Conservation (phyloP, 257 asterid genomes). For the Solanum paucissectum region DNA sequence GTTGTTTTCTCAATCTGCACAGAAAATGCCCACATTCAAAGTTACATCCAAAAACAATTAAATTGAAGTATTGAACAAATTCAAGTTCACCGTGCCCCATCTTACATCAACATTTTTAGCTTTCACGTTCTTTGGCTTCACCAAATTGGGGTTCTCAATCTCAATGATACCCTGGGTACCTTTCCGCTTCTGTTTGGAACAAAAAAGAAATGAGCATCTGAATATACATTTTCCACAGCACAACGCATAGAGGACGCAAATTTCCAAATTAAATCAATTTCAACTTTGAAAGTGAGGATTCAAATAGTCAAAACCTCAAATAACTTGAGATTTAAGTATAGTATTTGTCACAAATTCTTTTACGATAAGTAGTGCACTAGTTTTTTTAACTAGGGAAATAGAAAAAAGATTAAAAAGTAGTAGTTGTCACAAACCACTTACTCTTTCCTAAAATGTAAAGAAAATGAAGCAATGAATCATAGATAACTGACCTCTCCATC, state of each 20-base stretch:
- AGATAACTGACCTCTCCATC: constrained; percentile 32
- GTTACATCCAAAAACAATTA: background rate
- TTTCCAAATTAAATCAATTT: background rate
- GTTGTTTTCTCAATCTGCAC: constrained; percentile 76
- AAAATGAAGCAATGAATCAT: background rate
- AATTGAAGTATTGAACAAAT: background rate
- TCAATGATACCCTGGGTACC: constrained; percentile 75
- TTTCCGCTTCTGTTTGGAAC: constrained; percentile 47
- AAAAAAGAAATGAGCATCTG: constrained; percentile 3
- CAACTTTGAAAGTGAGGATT: background rate
- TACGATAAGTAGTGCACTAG: background rate
- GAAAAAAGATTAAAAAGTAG: background rate
- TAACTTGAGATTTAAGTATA: background rate
- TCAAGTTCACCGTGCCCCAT: background rate
- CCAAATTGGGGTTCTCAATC: constrained; percentile 78
- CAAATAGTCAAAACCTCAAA: background rate
- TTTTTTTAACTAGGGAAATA: background rate
- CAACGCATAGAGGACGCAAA: background rate
- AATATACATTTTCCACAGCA: background rate
- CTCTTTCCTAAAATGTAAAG: background rate
- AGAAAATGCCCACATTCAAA: background rate
- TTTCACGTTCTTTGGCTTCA: constrained; percentile 70
- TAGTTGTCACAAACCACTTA: background rate
- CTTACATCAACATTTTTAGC: constrained; percentile 82
- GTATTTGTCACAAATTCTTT: background rate